These are phyloP conservation scores for Curvularia verruculosa DNA, from an alignment of 2,329 filamentous ascomycete genomes.

Conservation along the genomic window DNA sequence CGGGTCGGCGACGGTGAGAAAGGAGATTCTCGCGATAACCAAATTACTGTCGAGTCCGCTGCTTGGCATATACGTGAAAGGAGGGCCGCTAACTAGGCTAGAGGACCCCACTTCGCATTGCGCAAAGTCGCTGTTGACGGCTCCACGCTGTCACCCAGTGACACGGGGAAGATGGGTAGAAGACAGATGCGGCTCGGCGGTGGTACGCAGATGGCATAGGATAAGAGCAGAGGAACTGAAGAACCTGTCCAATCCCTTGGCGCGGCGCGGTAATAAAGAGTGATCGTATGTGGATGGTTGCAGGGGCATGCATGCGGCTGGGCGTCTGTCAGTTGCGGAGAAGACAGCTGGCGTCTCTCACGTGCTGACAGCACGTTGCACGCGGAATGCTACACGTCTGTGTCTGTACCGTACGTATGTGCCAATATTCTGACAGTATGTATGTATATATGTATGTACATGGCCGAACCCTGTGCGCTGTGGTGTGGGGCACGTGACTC, in stretches of 20 bases:
- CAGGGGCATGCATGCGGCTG: conserved; percentile 3
- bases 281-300: conserved; percentile 1
- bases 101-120: conserved; percentile 5
- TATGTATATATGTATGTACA: too few species aligned
- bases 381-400: too few species aligned
- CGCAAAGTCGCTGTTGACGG: neutral
- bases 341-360: neutral
- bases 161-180: neutral
- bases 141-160: neutral
- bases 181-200: neutral
- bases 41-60: conserved; percentile 30
- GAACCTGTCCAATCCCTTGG: neutral
- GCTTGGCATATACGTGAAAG: conserved; percentile 29
- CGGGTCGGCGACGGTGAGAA: conserved; percentile 23
- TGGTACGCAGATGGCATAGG: neutral
- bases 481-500: neutral
- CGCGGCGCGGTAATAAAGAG: neutral
- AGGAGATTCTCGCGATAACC: conserved; percentile 31
- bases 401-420: neutral
- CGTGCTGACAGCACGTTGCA: neutral
- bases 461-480: neutral
- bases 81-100: conserved; percentile 16
- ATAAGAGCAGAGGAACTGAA: neutral
- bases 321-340: conserved; percentile 1
- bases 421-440: too few species aligned